Conservation (phyloP, 371 early-diverging fungal genomes). For the Mucor saturninus region DNA sequence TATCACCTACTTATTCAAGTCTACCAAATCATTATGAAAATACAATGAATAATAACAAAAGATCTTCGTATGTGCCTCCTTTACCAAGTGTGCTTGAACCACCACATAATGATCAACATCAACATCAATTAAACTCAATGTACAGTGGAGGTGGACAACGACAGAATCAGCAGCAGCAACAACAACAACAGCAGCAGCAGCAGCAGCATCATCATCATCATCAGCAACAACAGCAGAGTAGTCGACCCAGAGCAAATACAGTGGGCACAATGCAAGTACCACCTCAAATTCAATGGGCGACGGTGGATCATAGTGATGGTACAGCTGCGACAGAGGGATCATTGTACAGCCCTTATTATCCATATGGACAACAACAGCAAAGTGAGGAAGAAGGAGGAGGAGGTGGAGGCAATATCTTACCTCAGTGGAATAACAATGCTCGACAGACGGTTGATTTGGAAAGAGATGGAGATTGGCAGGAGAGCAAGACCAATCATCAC, state of each 20-base stretch:
- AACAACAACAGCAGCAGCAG: neutral
- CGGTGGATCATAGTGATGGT: slow-evolving; percentile 22
- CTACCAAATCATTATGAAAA: slow-evolving; percentile 36
- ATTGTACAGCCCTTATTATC: slow-evolving; percentile 25
- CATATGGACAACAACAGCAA: slow-evolving; percentile 20
- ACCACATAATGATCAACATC: slow-evolving; percentile 19
- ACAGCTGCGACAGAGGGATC: slow-evolving; percentile 15
- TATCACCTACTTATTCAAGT: slow-evolving; percentile 39
- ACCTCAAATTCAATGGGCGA: slow-evolving; percentile 41
- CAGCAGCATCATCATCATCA: slow-evolving; percentile 5
- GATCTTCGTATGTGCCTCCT: slow-evolving; percentile 29
- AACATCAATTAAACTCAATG: slow-evolving; percentile 5
- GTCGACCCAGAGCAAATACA: slow-evolving; percentile 50
- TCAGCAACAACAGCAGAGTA: neutral
- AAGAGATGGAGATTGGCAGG: slow-evolving; percentile 37
- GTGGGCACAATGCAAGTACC: slow-evolving; percentile 48
- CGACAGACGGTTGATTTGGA: slow-evolving; percentile 29
- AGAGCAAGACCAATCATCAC: slow-evolving; percentile 3
- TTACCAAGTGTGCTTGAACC: slow-evolving; percentile 45
- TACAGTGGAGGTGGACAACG: neutral
- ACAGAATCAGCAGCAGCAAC: slow-evolving; percentile 1
- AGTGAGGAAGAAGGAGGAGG: neutral
- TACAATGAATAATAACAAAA: neutral
- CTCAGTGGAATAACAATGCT: slow-evolving; percentile 17
- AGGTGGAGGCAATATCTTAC: neutral